Percentiles rank a stretch among this genome's conserved stretches.
phyloP scores from a whole-genome alignment of 2,329 filamentous ascomycete species.

The Epichloe festucae region DNA sequence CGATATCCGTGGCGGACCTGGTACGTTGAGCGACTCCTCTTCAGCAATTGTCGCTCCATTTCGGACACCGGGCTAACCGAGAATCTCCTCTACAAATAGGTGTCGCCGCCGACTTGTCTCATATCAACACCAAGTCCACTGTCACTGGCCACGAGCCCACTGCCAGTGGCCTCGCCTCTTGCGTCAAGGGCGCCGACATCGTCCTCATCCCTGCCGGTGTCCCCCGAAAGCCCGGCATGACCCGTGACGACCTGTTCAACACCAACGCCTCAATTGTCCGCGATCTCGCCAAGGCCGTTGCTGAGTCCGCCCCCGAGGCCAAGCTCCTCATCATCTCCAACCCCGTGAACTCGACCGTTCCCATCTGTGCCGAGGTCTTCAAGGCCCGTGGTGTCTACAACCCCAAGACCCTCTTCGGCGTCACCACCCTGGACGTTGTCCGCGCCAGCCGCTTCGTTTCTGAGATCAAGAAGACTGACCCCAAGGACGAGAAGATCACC shows the following conservation, averaged over 20 bases:
- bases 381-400: conserved; percentile 94
- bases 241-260: conserved; percentile 99
- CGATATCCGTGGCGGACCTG: conserved; percentile 89
- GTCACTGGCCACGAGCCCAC: conserved; percentile 82
- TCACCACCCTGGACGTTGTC: conserved; percentile 97
- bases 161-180: conserved; percentile 59
- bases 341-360: conserved; percentile 99
- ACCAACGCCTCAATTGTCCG: conserved; percentile 99
- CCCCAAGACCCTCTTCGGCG: conserved; percentile 97
- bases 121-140: conserved; percentile 97
- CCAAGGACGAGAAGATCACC: conserved; percentile 83
- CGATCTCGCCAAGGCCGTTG: conserved; percentile 90
- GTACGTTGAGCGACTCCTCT: conserved; percentile 39
- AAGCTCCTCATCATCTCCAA: conserved; percentile 97
- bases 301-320: conserved; percentile 77
- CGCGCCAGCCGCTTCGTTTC: conserved; percentile 96
- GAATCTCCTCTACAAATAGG: conserved; percentile 35
- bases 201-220: conserved; percentile 97
- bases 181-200: conserved; percentile 79
- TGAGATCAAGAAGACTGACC: conserved; percentile 83
- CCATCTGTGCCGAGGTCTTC: conserved; percentile 94
- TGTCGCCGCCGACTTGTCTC: conserved; percentile 94
- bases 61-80: background rate
- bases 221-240: conserved; percentile 97
- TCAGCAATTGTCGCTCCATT: too few species aligned